A percentile compares a stretch with the other conserved stretches of the same genome.
These are phyloP conservation scores for Vitis hybrid DNA, from an alignment of 177 flowering plant genomes.

Conservation along the genomic window DNA sequence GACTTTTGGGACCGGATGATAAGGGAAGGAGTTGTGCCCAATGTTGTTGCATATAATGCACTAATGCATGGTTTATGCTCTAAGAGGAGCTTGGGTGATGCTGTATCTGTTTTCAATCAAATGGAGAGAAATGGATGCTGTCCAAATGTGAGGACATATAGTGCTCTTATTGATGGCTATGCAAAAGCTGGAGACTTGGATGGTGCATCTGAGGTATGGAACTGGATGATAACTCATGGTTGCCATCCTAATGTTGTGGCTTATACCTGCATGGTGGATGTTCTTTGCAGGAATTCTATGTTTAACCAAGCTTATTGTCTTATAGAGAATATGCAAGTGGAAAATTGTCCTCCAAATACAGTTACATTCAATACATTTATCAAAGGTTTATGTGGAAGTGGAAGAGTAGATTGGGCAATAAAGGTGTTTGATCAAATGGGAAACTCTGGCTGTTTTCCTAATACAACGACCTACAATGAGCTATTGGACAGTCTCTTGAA, in stretches of 20 bases:
- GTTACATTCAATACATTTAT: constrained; percentile 66
- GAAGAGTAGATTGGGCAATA: constrained; percentile 59
- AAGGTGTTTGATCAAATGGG: constrained; percentile 55
- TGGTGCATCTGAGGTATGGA: constrained; percentile 73
- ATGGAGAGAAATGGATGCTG: constrained; percentile 50
- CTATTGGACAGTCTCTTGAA: constrained; percentile 60
- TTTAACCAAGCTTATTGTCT: constrained; percentile 62
- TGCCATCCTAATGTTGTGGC: constrained; percentile 75
- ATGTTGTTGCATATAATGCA: constrained; percentile 55
- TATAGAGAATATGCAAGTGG: constrained; percentile 53
- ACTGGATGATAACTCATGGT: constrained; percentile 65
- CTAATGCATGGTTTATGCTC: constrained; percentile 65
- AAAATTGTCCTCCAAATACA: constrained; percentile 61
- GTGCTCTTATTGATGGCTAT: constrained; percentile 62
- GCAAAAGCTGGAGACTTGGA: constrained; percentile 55
- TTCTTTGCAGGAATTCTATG: constrained; percentile 60
- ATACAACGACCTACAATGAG: constrained; percentile 67
- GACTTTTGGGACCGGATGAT: constrained; percentile 54
- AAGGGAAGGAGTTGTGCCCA: constrained; percentile 48
- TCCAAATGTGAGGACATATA: constrained; percentile 67
- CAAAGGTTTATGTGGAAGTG: constrained; percentile 57
- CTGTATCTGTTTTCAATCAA: constrained; percentile 39
- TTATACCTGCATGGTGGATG: constrained; percentile 84
- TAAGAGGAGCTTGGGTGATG: constrained; percentile 38
- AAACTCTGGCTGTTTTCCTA: constrained; percentile 54